Base-by-base conservation (phyloP, 163 green algal species). In the Coccomyxa subellipsoidea region DNA sequence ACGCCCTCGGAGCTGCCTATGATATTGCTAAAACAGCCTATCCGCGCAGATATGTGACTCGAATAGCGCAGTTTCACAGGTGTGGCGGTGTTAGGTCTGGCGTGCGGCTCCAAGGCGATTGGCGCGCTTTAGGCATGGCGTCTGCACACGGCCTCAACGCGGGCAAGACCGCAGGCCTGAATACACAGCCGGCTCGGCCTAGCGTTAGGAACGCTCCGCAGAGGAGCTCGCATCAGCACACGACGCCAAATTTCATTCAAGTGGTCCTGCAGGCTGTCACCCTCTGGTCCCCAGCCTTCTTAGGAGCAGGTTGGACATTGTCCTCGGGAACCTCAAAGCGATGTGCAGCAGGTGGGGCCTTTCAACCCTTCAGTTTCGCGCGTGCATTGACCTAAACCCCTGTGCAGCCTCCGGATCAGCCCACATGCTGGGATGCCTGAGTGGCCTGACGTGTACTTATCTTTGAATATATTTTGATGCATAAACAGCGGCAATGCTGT, bases 241-340 rank as follows among this genome's bases (percentile, higher is more conserved):
- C 23, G 36, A 59, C 47, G 47, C n/a, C 35, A 78, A 78, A 32
- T 23, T 53, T 78, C 36, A 10, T 78, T 23, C n/a, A 78, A n/a
- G 23, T 78, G 72, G n/a, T 38, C 35, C 25, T 40, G 36, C 35
- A 36, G 23, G 27, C 36, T 23, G 27, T 38, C 47, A n/a, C 36
- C 15, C 36, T 39, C 9, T 81, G 34, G 36, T 77, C 77, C 54
- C 59, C 36, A n/a, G 47, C 77, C 77, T 79, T 81, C 29, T 34
- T 77, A n/a, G 47, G 59, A 36, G 77, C 47, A n/a, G 36, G 36
- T 10, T 75, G 54, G 59, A 72, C 31, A 12, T 32, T 54, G 47
- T 79, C 77, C n/a, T 77, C 32, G 10, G 77, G 77, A n/a, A 12
- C 38, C 4, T 36, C 77, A 7, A 81, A 81, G 36, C 77, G 47